Base-by-base conservation (phyloP, 352 stramenopile species). In the Globisporangium barbulae region DNA sequence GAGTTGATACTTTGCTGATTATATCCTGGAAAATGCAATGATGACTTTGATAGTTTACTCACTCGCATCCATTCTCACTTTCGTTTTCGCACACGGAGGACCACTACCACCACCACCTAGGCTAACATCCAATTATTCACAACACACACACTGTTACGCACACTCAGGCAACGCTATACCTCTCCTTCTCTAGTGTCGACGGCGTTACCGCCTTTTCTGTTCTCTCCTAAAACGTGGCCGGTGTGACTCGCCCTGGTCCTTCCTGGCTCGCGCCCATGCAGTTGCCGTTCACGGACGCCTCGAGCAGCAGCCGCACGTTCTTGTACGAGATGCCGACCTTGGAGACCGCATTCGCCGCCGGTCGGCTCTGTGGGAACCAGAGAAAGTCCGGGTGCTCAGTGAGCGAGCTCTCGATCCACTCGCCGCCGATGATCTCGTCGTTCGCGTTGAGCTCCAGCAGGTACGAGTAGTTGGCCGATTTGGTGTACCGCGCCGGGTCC, bases 401-500 rank as follows among this genome's bases (percentile, higher is more conserved):
- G 21, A 45, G 58, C 31, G 58, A 64, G 30, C 39, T 47, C 31
- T 57, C 42, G 39, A 61, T 61, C 55, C 55, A 61, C 58, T 64
- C 58, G 21, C 58, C 58, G 7, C 58, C 58, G 19, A 64, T 45
- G 44, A 64, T 64, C 42, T 54, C 39, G 44, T 59, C 33, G 44
- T 59, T 64, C n/a, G 31, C 47, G 47, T 64, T 47, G 31, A 64
- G 47, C 25, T 64, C 58, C 5, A 64, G 35, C 9, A 64, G 30
- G 10, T 64, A 64, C 44, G 42, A 41, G 44, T 64, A 64, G 4
- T 55, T 28, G 21, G 30, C 33, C 9, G 30, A 58, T 9, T 45
- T 47, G 21, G 58, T 64, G 47, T 33, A 64, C 39, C 39, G 31
- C 15, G 31, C 30, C 3, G 52, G 52, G 31, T 58, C 52, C 31